Evolutionary conservation across 2,329 filamentous ascomycete genomes (phyloP).

Genomic region (Aspergillus fumigatiaffinis): DNA sequence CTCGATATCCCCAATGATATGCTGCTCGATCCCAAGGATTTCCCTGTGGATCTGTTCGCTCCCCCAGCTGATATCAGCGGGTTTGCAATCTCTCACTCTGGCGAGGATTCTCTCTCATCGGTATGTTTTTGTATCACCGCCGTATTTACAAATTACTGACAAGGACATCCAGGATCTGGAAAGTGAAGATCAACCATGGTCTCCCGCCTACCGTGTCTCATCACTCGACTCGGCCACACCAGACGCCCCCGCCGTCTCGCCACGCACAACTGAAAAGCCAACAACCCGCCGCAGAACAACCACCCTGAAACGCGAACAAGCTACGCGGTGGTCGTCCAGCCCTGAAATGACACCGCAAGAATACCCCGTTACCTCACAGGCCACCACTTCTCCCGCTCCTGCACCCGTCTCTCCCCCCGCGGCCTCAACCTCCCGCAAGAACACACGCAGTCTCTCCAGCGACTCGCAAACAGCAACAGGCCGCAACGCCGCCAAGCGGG

Average conservation of each 20-base stretch:
- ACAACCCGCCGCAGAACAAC: constrained; percentile 8
- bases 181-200: constrained; percentile 34
- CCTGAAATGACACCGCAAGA: constrained; percentile 26
- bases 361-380: constrained; percentile 9
- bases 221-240: constrained; percentile 15
- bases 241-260: background rate
- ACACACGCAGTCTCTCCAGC: constrained; percentile 21
- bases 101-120: constrained; percentile 28
- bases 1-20: constrained; percentile 30
- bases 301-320: constrained; percentile 4
- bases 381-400: constrained; percentile 8
- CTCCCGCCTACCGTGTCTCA: constrained; percentile 18
- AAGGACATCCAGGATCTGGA: constrained; percentile 25
- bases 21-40: constrained; percentile 27
- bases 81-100: constrained; percentile 26
- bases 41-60: constrained; percentile 28
- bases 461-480: constrained; percentile 21
- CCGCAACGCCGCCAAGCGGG: constrained; percentile 37
- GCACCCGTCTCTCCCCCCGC: constrained; percentile 5
- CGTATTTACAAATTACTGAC: constrained; percentile 6
- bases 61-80: constrained; percentile 28
- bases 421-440: constrained; percentile 16
- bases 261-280: constrained; percentile 1
- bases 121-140: constrained; percentile 14
- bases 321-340: constrained; percentile 24